phyloP scores from a whole-genome alignment of 345 rosid species.

The Salix arbutifolia region DNA sequence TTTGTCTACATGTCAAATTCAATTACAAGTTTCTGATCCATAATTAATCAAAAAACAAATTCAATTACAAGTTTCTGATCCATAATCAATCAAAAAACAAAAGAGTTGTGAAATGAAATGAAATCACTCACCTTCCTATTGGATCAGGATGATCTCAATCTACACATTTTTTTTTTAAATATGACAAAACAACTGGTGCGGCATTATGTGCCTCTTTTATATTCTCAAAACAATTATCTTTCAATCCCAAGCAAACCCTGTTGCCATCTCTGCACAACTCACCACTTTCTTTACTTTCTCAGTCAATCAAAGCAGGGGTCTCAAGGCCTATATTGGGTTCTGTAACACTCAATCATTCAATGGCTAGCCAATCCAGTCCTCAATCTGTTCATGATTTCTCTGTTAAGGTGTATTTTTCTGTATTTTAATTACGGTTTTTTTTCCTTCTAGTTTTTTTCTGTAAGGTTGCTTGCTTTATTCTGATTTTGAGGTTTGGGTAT shows the following conservation, averaged over 20 bases:
- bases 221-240: conserved; percentile 9
- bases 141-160: too few relatives aligned
- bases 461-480: background rate
- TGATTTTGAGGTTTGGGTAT: background rate
- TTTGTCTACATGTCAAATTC: too few relatives aligned
- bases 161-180: too few relatives aligned
- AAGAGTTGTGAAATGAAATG: too few relatives aligned
- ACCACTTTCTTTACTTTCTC: conserved; percentile 22
- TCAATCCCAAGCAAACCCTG: conserved; percentile 22
- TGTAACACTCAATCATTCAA: conserved; percentile 43
- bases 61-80: too few relatives aligned
- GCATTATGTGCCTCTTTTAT: conserved; percentile 22
- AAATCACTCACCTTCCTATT: too few relatives aligned
- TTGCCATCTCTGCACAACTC: conserved; percentile 10
- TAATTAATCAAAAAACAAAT: too few relatives aligned
- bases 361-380: conserved; percentile 58
- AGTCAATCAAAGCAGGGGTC: conserved; percentile 15
- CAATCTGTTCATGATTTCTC: conserved; percentile 69
- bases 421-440: background rate
- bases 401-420: conserved; percentile 50
- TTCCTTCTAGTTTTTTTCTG: background rate
- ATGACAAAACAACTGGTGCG: too few relatives aligned
- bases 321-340: conserved; percentile 16
- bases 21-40: too few relatives aligned
- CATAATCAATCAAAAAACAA: too few relatives aligned